These are phyloP conservation scores for Craterostigma plantagineum DNA, from an alignment of 257 asterid species.

Conservation along the genomic window DNA sequence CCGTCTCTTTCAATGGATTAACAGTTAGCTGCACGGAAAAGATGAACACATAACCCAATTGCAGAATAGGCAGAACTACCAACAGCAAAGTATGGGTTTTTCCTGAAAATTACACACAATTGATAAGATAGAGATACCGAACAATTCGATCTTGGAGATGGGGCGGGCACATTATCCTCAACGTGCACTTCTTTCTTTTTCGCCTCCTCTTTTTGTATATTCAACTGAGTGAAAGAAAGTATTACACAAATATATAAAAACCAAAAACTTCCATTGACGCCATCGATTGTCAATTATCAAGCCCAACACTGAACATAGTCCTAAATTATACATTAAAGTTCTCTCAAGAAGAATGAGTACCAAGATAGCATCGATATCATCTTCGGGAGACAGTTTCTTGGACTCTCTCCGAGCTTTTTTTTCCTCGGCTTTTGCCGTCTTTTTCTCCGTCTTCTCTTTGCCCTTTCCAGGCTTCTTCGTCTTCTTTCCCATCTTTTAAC, in stretches of 20 bases:
- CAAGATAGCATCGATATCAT: conserved; percentile 93
- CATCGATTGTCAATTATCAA: neutral
- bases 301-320: neutral
- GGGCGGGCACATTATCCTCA: conserved; percentile 83
- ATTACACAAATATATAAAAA: neutral
- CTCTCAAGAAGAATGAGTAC: conserved; percentile 13
- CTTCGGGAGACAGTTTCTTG: conserved; percentile 88
- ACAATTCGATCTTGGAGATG: conserved; percentile 96
- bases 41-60: neutral
- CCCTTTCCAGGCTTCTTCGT: conserved; percentile 93
- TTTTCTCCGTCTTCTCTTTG: conserved; percentile 83
- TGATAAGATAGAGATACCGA: conserved; percentile 29
- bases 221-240: conserved; percentile 19
- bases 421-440: conserved; percentile 76
- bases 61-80: neutral
- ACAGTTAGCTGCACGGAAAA: conserved; percentile 42
- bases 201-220: conserved; percentile 85
- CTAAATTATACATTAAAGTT: neutral
- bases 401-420: conserved; percentile 73
- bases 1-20: conserved; percentile 86
- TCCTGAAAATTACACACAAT: conserved; percentile 1
- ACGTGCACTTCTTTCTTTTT: conserved; percentile 88
- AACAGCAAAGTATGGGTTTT: neutral
- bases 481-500: conserved; percentile 60
- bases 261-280: neutral